A percentile compares a stretch with the other conserved stretches of the same genome.
phyloP scores from a whole-genome alignment of 768 basidiomycete genomes.

The Tricholoma terreum region DNA sequence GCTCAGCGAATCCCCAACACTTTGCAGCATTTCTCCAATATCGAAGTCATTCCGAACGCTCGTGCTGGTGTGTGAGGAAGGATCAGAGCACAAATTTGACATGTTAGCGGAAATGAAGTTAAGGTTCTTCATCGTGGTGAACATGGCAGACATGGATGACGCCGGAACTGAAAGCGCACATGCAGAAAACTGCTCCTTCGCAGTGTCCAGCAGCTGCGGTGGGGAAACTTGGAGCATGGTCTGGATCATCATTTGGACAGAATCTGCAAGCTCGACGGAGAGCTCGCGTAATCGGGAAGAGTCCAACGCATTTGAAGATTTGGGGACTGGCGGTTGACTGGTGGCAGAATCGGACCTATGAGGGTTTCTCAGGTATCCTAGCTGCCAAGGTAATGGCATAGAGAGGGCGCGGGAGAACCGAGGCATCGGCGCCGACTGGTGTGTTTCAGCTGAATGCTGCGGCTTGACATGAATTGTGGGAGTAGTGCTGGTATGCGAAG shows the following conservation, averaged over 20 bases:
- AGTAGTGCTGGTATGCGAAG: slow-evolving; percentile 10
- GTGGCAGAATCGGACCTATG: slow-evolving; percentile 31
- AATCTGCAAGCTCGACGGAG: slow-evolving; percentile 87
- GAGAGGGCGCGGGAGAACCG: slow-evolving; percentile 76
- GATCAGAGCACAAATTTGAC: slow-evolving; percentile 44
- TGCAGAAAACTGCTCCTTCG: slow-evolving; percentile 89
- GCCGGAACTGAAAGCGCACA: slow-evolving; percentile 87
- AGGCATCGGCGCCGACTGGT: slow-evolving; percentile 34
- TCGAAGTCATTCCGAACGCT: slow-evolving; percentile 69
- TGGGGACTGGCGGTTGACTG: slow-evolving; percentile 6
- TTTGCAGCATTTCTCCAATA: slow-evolving; percentile 87
- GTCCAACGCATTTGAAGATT: slow-evolving; percentile 17
- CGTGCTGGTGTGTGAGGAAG: slow-evolving; percentile 1
- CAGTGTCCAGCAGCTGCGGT: slow-evolving; percentile 85
- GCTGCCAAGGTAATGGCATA: slow-evolving; percentile 74
- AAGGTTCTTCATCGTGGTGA: slow-evolving; percentile 90
- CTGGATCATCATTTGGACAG: slow-evolving; percentile 86
- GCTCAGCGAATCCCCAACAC: slow-evolving; percentile 82
- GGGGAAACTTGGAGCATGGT: slow-evolving; percentile 89
- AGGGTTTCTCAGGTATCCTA: slow-evolving; percentile 75
- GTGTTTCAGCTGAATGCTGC: slow-evolving; percentile 5
- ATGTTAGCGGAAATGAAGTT: slow-evolving; percentile 93
- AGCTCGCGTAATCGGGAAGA: slow-evolving; percentile 57
- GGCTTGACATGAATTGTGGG: slow-evolving; percentile 11
- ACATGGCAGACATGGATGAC: slow-evolving; percentile 81